Evolutionary conservation across 345 rosid genomes (phyloP), one percentile per base, ranked within the genome.

Genomic region (Salix caprea): DNA sequence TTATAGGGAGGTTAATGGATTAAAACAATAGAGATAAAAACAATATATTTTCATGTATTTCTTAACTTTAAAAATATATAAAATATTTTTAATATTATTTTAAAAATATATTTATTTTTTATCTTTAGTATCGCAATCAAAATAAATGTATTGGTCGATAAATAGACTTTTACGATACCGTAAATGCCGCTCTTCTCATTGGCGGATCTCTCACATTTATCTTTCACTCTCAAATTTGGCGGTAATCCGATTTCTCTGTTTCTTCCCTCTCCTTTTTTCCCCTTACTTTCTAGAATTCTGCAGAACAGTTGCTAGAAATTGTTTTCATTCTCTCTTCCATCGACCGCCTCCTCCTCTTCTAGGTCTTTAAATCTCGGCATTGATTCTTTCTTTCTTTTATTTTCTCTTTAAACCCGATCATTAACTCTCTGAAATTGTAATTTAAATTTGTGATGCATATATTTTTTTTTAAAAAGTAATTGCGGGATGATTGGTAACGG

Each of bases 171-270:
- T 3, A 58, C 26, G 23, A 23, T 19, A 62, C 40, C 58, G 72
- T 16, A 37, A 67, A 67, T n/a, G 52, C 54, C 65, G 65, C 34
- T 3, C 23, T 42, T 12, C 36, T 32, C 42, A 23, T 70, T 81
- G 62, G 66, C 71, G 82, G 76, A 80, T 79, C 72, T 26, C 61
- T 76, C 76, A 52, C 65, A 42, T 77, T 24, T 78, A n/a, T 48
- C n/a, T 54, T 16, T 19, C 61, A 56, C 67, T 66, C 77, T 64
- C 72, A 69, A 75, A 46, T 72, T 74, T 52, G 72, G 79, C 77
- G 83, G 84, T 75, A 78, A 73, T 71, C 86, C 81, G 84, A 81
- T 69, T 83, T 80, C 82, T 76, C 73, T 26, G 82, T 82, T 37
- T 74, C 5, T 61, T 58, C 36, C 10, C 39, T 69, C 15, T 48